Evolutionary conservation across 441 rosid genomes (phyloP).

Genomic region (Jatropha multifida): DNA sequence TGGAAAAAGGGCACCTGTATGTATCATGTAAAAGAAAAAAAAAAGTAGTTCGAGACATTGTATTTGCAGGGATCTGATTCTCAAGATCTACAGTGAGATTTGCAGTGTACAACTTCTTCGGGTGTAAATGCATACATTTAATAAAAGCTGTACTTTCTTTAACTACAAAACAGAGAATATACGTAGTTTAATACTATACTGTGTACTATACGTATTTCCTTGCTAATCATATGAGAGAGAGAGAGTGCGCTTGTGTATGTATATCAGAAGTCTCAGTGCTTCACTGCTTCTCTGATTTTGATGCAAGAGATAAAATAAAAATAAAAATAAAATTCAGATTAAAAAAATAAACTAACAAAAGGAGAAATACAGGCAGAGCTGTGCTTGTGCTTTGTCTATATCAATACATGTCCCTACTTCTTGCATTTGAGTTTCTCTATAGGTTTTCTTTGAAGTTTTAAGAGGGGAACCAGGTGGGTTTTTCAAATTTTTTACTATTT

Average conservation of each 20-base stretch:
- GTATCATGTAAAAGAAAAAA: not conserved
- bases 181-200: constrained; percentile 14
- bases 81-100: not conserved
- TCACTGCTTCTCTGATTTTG: constrained; percentile 40
- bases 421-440: constrained; percentile 26
- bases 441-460: constrained; percentile 15
- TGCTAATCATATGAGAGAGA: constrained; percentile 33
- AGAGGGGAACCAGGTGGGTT: constrained; percentile 39
- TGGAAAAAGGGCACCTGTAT: not conserved
- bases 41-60: not conserved
- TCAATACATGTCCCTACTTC: constrained; percentile 13
- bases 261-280: constrained; percentile 37
- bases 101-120: not conserved
- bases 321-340: not conserved
- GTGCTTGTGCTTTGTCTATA: constrained; percentile 8
- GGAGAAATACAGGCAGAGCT: constrained; percentile 6
- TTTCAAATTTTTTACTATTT: constrained; percentile 2
- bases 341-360: not conserved
- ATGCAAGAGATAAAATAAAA: constrained; percentile 26
- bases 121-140: constrained; percentile 10
- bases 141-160: constrained; percentile 10
- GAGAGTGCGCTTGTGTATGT: constrained; percentile 9
- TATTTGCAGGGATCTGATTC: constrained; percentile 10
- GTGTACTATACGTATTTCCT: constrained; percentile 27
- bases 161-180: constrained; percentile 21